phyloP scores from a whole-genome alignment of 208 protist species.

The Balamuthia mandrillaris region DNA sequence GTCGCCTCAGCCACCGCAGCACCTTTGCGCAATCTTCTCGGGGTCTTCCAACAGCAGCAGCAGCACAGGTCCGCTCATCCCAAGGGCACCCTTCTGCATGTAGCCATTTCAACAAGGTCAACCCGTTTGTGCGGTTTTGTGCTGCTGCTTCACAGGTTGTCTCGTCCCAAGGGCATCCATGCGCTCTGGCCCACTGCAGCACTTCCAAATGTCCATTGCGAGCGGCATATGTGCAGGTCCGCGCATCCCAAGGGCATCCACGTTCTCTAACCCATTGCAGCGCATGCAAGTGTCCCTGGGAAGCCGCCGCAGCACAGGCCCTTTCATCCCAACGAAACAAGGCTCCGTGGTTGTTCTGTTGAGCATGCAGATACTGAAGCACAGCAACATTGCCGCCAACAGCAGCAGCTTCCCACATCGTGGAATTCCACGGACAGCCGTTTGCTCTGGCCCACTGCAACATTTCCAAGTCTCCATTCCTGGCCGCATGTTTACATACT shows the following conservation, averaged over 20 bases:
- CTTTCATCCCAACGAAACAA: background rate
- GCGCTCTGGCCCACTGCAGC: background rate
- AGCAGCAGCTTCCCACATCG: too few species aligned
- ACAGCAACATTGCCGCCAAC: too few species aligned
- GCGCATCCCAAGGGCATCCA: background rate
- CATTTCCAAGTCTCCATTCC: too few species aligned
- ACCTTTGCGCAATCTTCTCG: background rate
- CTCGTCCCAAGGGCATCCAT: background rate
- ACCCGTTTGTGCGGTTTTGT: background rate
- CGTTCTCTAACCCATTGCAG: background rate
- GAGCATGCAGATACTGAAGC: too few species aligned
- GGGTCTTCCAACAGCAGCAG: background rate
- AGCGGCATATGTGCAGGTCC: background rate
- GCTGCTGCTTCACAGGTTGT: background rate
- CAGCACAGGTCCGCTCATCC: background rate
- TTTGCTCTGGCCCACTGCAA: too few species aligned
- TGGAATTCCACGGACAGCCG: too few species aligned
- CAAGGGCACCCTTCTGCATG: background rate
- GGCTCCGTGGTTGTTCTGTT: too few species aligned
- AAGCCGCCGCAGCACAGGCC: background rate
- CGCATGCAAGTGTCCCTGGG: background rate
- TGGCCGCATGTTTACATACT: too few species aligned
- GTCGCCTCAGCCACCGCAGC: slow-evolving; percentile 4
- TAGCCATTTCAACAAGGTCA: background rate
- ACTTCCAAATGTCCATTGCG: background rate